Evolutionary conservation across 805 yeast species (phyloP), one percentile per base, ranked within the genome.

Genomic region (Kuraishia ogatae): DNA sequence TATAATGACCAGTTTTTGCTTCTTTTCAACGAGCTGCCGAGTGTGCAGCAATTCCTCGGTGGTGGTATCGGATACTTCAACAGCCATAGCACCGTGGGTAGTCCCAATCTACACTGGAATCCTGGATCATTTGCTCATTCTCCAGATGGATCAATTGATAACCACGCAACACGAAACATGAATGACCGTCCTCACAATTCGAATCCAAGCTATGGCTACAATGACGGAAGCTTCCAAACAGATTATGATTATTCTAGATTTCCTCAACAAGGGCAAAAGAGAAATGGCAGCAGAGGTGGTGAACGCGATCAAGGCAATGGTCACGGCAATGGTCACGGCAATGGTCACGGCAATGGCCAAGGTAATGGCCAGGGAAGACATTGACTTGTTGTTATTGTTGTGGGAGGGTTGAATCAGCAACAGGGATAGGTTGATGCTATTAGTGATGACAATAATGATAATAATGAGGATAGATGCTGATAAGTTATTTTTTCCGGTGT

Each of bases 11-110:
- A 59, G 35, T 28, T 60, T 35, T 39, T 60, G 19, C 39, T 56
- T n/a, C 23, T 60, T 39, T 59, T 60, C 49, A 59, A 60, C 39
- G 62, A 60, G 29, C 46, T 60, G 11, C 62, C 62, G 17, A 56
- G 56, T 35, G 56, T 60, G 2, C 59, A 59, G 43, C 61, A 60
- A 28, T 60, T 60, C 35, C 59, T 60, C n/a, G 51, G 51, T 47
- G 49, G 49, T 47, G 24, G 24, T 6, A 47, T 35, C 13, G 43
- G 43, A 5, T 35, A 35, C 17, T 11, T 35, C 43, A 35, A 35
- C 43, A 35, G 43, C 43, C 43, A 35, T 13, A 35, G 43, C 17
- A 35, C 43, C 6, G 43, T 35, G 7, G 43, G 43, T 35, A 35
- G 43, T 35, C 43, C 43, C 13, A 35, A 35, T 17, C 43, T 35